Base-by-base conservation (phyloP, 768 basidiomycete genomes). In the Nevesoporus exiguus region DNA sequence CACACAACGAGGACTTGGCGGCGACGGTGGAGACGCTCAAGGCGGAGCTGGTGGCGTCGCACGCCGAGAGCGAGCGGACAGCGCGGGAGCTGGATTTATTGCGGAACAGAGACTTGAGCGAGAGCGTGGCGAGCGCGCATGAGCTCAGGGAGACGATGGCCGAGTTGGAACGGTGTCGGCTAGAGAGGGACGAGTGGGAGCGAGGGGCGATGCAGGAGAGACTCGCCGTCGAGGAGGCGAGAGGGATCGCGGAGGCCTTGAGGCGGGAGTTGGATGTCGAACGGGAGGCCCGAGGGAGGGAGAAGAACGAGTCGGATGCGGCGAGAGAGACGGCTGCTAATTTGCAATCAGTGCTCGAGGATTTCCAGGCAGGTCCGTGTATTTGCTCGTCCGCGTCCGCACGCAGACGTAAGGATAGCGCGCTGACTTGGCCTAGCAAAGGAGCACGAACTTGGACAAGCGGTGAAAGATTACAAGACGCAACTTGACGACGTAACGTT, bases 281-380 rank as follows among this genome's bases (percentile, higher is more conserved):
- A 59, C 74, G 78, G 41, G 84, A 83, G 49, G 78, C 76, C 31
- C 73, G 83, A 60, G 78, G 81, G 62, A 74, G 79, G 59, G 83
- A 85, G 17, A 65, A 69, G 29, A 75, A 64, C 0, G 82, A 84
- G 57, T 74, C 93, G 37, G 85, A 85, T 56, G 69, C 74, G 19
- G 90, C 92, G 61, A 76, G 76, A 57, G 86, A 91, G 73, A 89
- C 86, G 63, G 82, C 85, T 5, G 75, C 71, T 7, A 98, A 98
- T 71, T 69, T 99, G 54, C 91, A 98, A 68, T 87, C 88, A 3
- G 97, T 99, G 4, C 73, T 99, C 62, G 87, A 92, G 65, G 97
- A 98, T 71, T 99, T 98, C 73, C 93, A 98, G 73, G 77, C 85
- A 49, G 88, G 96, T 95, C 61, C 54, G 88, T 45, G 74, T 3